phyloP scores from a whole-genome alignment of 805 yeast genomes.

The Zygotorulaspora chibaensis region DNA sequence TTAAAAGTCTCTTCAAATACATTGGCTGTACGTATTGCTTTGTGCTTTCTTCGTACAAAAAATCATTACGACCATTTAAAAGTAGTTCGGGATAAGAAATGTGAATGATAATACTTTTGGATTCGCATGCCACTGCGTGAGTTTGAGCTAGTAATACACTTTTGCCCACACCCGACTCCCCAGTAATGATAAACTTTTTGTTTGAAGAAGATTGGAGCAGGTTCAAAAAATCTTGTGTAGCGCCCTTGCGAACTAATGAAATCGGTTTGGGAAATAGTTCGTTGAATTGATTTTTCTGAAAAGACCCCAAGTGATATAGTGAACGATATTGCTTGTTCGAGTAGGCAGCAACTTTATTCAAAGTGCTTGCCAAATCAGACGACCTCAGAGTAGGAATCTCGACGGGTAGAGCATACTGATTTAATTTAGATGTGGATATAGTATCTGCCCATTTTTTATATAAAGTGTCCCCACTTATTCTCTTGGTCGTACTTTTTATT shows the following conservation, averaged over 20 bases:
- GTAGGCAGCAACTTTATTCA: constrained; percentile 40
- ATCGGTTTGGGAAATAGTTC: constrained; percentile 62
- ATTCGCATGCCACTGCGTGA: constrained; percentile 32
- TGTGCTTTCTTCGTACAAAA: constrained; percentile 47
- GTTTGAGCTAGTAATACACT: constrained; percentile 63
- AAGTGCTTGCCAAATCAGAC: constrained; percentile 9
- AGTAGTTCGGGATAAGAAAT: constrained; percentile 57
- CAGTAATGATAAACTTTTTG: constrained; percentile 56
- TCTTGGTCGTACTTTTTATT: constrained; percentile 23
- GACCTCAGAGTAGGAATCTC: constrained; percentile 23
- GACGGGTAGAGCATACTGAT: constrained; percentile 28
- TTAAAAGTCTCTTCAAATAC: constrained; percentile 58
- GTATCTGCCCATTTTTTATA: constrained; percentile 36
- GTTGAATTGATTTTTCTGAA: constrained; percentile 62
- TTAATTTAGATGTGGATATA: constrained; percentile 29
- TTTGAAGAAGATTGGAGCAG: constrained; percentile 39
- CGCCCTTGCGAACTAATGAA: constrained; percentile 50
- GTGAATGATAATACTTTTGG: constrained; percentile 61
- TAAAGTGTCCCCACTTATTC: constrained; percentile 29
- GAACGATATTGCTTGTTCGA: constrained; percentile 39
- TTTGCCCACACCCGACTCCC: constrained; percentile 77
- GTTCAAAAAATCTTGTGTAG: constrained; percentile 39
- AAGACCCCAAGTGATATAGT: constrained; percentile 55
- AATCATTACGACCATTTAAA: constrained; percentile 72
- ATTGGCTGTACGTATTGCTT: constrained; percentile 70